Conservation (phyloP, 2,329 filamentous ascomycete species). For the Albifimbria verrucaria region DNA sequence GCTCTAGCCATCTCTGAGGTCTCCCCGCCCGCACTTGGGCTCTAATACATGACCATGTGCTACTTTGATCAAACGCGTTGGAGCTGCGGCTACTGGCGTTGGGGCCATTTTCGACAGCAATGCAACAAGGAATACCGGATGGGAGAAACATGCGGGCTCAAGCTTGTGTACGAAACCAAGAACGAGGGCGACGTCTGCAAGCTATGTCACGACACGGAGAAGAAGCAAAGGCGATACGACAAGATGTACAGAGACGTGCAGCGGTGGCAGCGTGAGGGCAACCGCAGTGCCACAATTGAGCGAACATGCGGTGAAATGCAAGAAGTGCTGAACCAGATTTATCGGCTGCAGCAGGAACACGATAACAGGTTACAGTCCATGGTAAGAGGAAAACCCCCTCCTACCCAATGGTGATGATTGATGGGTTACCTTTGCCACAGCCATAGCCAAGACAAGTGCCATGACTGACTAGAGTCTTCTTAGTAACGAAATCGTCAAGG, state of each 20-base stretch:
- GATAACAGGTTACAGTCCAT: constrained; percentile 30
- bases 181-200: constrained; percentile 67
- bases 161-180: constrained; percentile 75
- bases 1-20: not conserved
- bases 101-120: constrained; percentile 88
- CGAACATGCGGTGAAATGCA: constrained; percentile 67
- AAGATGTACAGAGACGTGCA: constrained; percentile 73
- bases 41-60: constrained; percentile 62
- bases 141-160: constrained; percentile 94
- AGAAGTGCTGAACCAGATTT: constrained; percentile 60
- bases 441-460: not conserved
- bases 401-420: too few relatives aligned
- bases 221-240: constrained; percentile 70
- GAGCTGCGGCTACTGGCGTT: constrained; percentile 87
- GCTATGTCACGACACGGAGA: constrained; percentile 84
- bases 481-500: not conserved
- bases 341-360: constrained; percentile 41
- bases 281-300: constrained; percentile 69
- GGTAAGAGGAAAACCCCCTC: constrained; percentile 21
- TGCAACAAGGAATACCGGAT: constrained; percentile 94
- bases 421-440: too few relatives aligned
- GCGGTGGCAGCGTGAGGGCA: constrained; percentile 75
- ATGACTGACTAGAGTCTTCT: not conserved
- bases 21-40: not conserved
- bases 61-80: constrained; percentile 91